Base-by-base conservation (phyloP, 192 early-diverging fungal genomes). In the Podila clonocystis region DNA sequence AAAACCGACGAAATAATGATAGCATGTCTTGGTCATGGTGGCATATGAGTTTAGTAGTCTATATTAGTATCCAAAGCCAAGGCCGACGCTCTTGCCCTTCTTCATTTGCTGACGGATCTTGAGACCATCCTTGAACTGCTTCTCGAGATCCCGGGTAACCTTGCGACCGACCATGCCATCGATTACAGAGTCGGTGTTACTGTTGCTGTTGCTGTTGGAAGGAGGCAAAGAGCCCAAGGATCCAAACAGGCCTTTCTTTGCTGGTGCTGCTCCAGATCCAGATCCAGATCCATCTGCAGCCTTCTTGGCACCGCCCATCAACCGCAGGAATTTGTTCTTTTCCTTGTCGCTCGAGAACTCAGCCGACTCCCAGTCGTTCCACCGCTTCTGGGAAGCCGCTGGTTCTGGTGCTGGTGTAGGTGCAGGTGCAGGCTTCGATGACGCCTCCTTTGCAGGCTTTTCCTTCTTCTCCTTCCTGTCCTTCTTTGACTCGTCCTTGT, bases 291-390 rank as follows among this genome's bases (percentile, higher is more conserved):
- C 20, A 17, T 49, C 59, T 1, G 61, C 19, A 20, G 63, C 58
- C 55, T 79, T 79, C 70, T 91, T 91, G 60, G 91, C 91, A 24
- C 87, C 90, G 0, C 89, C 89, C 38, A 92, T 70, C 22, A 92
- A 82, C 20, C 89, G 85, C 69, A 92, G 66, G 68, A 92, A 92
- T 68, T 92, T 92, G 74, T 87, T 77, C 71, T 90, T 89, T 28
- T 88, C 84, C 38, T 78, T 83, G 17, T 83, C 79, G 60, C 89
- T 82, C 11, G 83, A 84, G 70, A 92, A 89, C 20, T 85, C 83
- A 0, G 91, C 91, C 65, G 88, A 80, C 20, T 65, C 78, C 91
- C 91, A 92, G 63, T 92, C 86, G 57, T 91, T 92, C 91, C 91
- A 92, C 20, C 85, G 63, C 59, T 82, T 67, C 26, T 68, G 57